Evolutionary conservation across 305 asterid species (phyloP), one percentile per base, ranked within the genome.

Genomic region (Fraxinus greggii): DNA sequence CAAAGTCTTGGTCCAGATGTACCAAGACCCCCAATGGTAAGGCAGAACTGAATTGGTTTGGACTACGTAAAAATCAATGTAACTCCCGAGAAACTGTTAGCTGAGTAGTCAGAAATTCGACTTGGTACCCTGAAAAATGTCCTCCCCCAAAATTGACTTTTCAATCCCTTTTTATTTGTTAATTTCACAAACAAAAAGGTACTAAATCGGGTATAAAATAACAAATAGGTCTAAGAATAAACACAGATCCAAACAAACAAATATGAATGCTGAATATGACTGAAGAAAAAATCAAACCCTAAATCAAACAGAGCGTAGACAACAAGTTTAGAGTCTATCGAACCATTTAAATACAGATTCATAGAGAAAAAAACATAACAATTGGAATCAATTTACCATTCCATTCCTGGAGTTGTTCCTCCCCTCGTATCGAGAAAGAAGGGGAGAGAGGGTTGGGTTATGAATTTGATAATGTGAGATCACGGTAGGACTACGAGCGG

Each of bases 381-480:
- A 65, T 65, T 65, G 73, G 31, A 65, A 65, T 65, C 73, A 63
- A 65, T 28, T 24, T 65, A 65, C 73, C 73, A 65, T 65, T 65
- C 36, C 35, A 1, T 26, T 65, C 5, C 73, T 28, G 19, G n/a
- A 65, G 33, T 26, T 26, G 73, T 26, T 65, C 73, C 73, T 26
- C 73, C 36, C 73, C 35, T 65, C 17, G 35, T 56, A 56, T 21
- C 13, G 67, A 19, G 28, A 56, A 21, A 56, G 67, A 56, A 7
- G 67, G 35, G 72, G 13, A 26, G 73, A 26, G 73, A 65, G 73
- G 35, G 73, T 24, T n/a, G 7, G 36, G 19, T 4, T 26, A 65
- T 26, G 35, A 24, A 65, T 26, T 65, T 65, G 73, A 65, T 26
- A 24, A 24, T 24, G 35, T 1, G 73, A 24, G 7, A 65, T 15